Evolutionary conservation across 169 alveolate genomes (phyloP), one percentile per base, ranked within the genome.

Genomic region (Cryptosporidium ryanae): DNA sequence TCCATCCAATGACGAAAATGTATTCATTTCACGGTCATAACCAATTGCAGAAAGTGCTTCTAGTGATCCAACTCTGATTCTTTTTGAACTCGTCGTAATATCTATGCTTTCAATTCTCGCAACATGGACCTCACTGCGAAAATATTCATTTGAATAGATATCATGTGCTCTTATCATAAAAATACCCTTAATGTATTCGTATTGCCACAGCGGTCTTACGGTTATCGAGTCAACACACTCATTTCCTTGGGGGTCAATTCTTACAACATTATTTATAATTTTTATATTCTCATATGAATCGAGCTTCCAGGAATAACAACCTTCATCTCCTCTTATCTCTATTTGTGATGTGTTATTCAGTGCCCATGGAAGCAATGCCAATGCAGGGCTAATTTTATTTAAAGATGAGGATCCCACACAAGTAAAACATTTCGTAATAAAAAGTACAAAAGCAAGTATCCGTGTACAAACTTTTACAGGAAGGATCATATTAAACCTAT

Each of bases 291-390:
- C 87, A 76, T 43, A 10, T 23, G 6, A 17, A 23, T 61, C 87
- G 59, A 59, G 43, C 25, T 61, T 55, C 87, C 87, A 76, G 10
- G 23, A 38, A 59, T 59, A 59, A 43, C 87, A 76, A 12, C 87
- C 87, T 21, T 59, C 17, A 21, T 18, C 46, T 3, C 29, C 87
- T 25, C 76, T 76, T 23, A 76, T 76, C 46, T 61, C 64, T 29
- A 76, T 76, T 23, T 48, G 49, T 1, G 87, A 76, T 4, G 23
- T 43, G 54, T 76, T 76, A 43, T 76, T 61, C 12, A 34, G 43
- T 38, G 87, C 59, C 87, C 87, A 76, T 32, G 87, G 87, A 25
- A 76, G 29, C 21, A 76, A 55, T 18, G 87, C 70, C 64, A 76
- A 43, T 27, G 76, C 70, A 59, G 87, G 87, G 44, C 59, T 70